These are phyloP conservation scores for Ulmus americana DNA, from an alignment of 331 rosid species.

Conservation along the genomic window DNA sequence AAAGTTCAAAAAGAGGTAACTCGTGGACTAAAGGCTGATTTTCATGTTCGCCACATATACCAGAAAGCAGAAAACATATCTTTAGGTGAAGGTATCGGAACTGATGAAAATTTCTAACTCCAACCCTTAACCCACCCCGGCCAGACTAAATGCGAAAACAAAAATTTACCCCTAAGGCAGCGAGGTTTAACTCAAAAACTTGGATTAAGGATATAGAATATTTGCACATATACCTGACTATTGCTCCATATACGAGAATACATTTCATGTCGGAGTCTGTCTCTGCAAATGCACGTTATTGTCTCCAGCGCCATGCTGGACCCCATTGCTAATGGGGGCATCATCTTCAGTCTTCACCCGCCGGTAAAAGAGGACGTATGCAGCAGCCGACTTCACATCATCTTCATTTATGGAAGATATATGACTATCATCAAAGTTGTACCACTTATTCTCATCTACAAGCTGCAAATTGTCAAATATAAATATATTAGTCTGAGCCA, in stretches of 20 bases:
- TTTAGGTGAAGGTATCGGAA: too few species aligned
- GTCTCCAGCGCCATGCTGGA: slow-evolving; percentile 26
- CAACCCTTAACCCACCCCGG: too few species aligned
- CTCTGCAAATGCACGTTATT: slow-evolving; percentile 2
- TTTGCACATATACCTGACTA: neutral
- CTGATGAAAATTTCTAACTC: neutral
- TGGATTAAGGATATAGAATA: neutral
- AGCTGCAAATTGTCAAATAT: slow-evolving; percentile 43
- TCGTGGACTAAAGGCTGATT: neutral
- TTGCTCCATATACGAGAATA: neutral
- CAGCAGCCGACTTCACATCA: slow-evolving; percentile 83
- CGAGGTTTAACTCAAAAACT: neutral
- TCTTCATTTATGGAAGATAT: slow-evolving; percentile 84
- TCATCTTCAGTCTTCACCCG: slow-evolving; percentile 56
- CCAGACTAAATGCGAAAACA: too few species aligned
- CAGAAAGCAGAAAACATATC: too few species aligned
- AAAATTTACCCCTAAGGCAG: neutral
- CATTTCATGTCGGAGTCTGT: neutral
- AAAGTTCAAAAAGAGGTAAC: neutral
- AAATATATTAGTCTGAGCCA: neutral
- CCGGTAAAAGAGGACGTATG: slow-evolving; percentile 90
- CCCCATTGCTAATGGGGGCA: slow-evolving; percentile 52
- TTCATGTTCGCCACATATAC: neutral
- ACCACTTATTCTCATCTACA: slow-evolving; percentile 87
- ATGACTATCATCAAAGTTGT: slow-evolving; percentile 86